Conservation (phyloP, 1,284 basidiomycete species). For the Vanrija pseudolonga region DNA sequence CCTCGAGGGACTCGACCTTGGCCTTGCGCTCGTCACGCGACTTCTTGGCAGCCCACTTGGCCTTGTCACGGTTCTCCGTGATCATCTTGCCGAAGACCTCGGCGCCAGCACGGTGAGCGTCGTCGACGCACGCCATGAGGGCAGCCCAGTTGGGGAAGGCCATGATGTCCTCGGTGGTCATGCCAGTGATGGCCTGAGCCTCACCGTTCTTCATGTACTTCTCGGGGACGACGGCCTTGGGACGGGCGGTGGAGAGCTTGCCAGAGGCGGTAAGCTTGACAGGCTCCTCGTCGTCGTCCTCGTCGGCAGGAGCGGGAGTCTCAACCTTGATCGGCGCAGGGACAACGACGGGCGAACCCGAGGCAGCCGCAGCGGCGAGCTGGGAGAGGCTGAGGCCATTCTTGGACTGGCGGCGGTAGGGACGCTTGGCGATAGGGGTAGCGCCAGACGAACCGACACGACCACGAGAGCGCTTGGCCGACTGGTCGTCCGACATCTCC, state of each 20-base stretch:
- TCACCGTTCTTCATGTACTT: constrained; percentile 40
- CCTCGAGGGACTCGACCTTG: constrained; percentile 37
- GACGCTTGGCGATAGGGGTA: constrained; percentile 18
- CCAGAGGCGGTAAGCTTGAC: constrained; percentile 28
- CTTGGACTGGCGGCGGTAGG: constrained; percentile 25
- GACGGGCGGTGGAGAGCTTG: constrained; percentile 38
- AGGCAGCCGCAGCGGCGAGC: constrained; percentile 19
- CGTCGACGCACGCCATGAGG: constrained; percentile 28
- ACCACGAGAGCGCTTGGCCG: constrained; percentile 29
- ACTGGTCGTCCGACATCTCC: constrained; percentile 18
- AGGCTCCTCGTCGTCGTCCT: constrained; percentile 3
- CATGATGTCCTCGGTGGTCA: constrained; percentile 28
- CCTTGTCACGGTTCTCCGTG: constrained; percentile 38
- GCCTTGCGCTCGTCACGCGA: constrained; percentile 37
- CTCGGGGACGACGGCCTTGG: constrained; percentile 38
- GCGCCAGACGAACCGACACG: constrained; percentile 14
- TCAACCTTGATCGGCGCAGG: constrained; percentile 2
- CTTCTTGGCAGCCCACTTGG: constrained; percentile 42
- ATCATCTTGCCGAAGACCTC: constrained; percentile 39
- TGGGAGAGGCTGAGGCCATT: constrained; percentile 17
- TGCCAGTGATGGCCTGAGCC: constrained; percentile 32
- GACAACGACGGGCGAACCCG: constrained; percentile 13
- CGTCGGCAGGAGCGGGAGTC: constrained; percentile 8
- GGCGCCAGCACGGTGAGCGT: constrained; percentile 23
- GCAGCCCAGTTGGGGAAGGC: constrained; percentile 30